Base-by-base conservation (phyloP, 306 rosid genomes). In the Mimosa pudica region DNA sequence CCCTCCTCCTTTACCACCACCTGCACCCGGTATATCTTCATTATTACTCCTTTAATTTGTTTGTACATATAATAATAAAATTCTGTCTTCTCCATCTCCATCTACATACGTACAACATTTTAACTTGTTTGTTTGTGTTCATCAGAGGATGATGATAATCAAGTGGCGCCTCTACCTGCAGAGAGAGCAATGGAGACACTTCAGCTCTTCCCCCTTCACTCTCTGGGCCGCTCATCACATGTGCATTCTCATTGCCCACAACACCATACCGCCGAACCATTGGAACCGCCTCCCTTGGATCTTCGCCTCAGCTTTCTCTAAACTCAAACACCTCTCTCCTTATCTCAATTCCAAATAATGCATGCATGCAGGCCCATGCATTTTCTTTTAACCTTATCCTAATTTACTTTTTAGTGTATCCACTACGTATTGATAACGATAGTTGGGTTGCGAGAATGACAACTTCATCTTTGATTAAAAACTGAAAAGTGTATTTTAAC, bases 261-360 rank as follows among this genome's bases (percentile, higher is more conserved):
- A 33, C 66, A 54, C 33, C 42, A 38, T 38, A 12, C 84, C 0
- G 88, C 83, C 64, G 90, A 85, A 70, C 89, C 87, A 79, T 88
- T 91, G 92, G 92, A 86, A 51, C 96, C 86, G 52, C 90, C 99
- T 11, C 96, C 93, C 32, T 85, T 95, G 85, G 98, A 95, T 87
- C 93, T 95, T 77, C 89, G 98, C 77, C 89, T 95, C 82, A 93
- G 98, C 85, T 95, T 86, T 80, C 47, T 88, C 70, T 90, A 76
- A 88, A 62, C 1, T 75, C 8, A 41, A 30, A 38, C 42, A 38
- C 42, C 42, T 38, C 42, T 0, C 42, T 38, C 42, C 45, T 75
- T 42, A 3, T 2, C 58, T 4, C 49, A 10, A 16, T 52, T 16
- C 58, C 58, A 52, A 52, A 57, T 18, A 18, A 57, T 6, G 58